Evolutionary conservation across 805 yeast genomes (phyloP).

Genomic region (Priceomyces medius): DNA sequence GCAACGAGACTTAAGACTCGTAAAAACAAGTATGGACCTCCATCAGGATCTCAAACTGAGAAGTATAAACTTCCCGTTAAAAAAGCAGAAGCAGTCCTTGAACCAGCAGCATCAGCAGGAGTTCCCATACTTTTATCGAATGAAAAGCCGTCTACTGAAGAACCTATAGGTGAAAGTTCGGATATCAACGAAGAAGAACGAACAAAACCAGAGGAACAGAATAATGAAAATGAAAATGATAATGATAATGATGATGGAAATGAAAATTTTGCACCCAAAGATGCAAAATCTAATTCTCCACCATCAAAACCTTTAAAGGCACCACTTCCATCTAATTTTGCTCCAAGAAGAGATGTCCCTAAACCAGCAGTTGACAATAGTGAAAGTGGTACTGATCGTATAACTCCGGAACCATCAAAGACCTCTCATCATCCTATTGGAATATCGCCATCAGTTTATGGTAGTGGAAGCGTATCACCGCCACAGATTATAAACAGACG

Average conservation of each 20-base stretch:
- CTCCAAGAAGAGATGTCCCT: background rate
- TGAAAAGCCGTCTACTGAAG: background rate
- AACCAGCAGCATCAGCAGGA: background rate
- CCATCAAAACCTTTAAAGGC: background rate
- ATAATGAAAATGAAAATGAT: conserved; percentile 1
- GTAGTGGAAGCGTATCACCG: conserved; percentile 1
- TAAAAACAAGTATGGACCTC: conserved; percentile 28
- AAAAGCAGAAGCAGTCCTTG: background rate
- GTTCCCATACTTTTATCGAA: background rate
- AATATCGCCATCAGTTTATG: background rate
- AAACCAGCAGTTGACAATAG: background rate
- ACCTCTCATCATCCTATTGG: background rate
- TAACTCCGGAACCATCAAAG: no score
- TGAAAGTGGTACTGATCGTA: background rate
- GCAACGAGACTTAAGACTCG: conserved; percentile 12
- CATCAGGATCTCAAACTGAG: conserved; percentile 8
- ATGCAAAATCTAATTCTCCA: background rate
- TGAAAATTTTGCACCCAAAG: background rate
- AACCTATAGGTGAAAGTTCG: background rate
- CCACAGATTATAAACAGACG: conserved; percentile 3
- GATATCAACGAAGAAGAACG: background rate
- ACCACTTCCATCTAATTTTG: background rate
- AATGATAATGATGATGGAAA: background rate
- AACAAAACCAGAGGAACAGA: background rate
- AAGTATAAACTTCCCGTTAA: conserved; percentile 1